Conservation (phyloP, 2,329 filamentous ascomycete genomes). For the Cladophialophora yegresii region DNA sequence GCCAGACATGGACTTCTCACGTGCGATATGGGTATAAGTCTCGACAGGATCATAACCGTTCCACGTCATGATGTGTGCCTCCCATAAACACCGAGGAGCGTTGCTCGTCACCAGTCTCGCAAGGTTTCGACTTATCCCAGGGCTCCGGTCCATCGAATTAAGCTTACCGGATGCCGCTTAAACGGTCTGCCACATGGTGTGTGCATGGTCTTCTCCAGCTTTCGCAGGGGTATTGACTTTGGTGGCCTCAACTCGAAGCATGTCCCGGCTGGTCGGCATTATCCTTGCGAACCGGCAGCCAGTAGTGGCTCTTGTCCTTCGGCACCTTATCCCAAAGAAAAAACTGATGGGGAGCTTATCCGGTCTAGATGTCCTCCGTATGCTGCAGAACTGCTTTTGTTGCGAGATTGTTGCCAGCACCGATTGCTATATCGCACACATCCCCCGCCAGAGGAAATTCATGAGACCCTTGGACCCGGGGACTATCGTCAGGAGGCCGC, state of each 20-base stretch:
- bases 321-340: neutral
- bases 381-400: no score
- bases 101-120: no score
- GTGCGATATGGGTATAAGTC: neutral
- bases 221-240: neutral
- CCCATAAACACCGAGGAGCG: neutral
- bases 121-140: neutral
- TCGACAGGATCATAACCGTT: neutral
- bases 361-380: no score
- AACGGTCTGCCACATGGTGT: neutral
- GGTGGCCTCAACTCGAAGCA: neutral
- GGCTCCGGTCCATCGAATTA: neutral
- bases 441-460: no score
- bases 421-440: no score
- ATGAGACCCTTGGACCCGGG: no score
- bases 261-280: neutral
- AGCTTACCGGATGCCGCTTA: neutral
- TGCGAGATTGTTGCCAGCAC: no score
- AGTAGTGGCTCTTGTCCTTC: neutral
- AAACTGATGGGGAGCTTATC: no score
- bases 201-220: neutral
- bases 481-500: neutral
- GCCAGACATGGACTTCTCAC: neutral
- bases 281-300: neutral
- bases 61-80: neutral